Evolutionary conservation across 108 stramenopile species (phyloP).

Genomic region (Pseudonitzschia multiseries): DNA sequence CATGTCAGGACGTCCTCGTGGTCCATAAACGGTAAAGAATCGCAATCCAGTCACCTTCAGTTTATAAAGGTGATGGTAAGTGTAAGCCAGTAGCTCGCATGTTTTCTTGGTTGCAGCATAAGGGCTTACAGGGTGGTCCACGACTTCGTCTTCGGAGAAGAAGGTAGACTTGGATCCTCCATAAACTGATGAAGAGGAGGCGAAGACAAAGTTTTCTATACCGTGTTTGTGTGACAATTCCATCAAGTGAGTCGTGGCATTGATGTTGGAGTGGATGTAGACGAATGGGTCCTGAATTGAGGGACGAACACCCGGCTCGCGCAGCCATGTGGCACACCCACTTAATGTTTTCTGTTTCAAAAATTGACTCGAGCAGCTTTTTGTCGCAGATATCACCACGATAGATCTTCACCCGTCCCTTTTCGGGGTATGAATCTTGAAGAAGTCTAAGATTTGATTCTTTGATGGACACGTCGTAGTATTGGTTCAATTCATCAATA

Average conservation of each 20-base stretch:
- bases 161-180: slow-evolving; percentile 83
- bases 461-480: slow-evolving; percentile 94
- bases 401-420: slow-evolving; percentile 58
- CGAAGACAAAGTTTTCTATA: slow-evolving; percentile 86
- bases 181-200: slow-evolving; percentile 88
- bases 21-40: slow-evolving; percentile 99
- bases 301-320: slow-evolving; percentile 86
- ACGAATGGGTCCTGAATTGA: slow-evolving; percentile 91
- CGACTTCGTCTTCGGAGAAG: slow-evolving; percentile 89
- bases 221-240: slow-evolving; percentile 69
- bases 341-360: slow-evolving; percentile 56
- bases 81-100: slow-evolving; percentile 89
- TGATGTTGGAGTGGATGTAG: slow-evolving; percentile 91
- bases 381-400: slow-evolving; percentile 92
- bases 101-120: slow-evolving; percentile 79
- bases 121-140: slow-evolving; percentile 82
- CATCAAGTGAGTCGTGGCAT: slow-evolving; percentile 84
- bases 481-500: slow-evolving; percentile 98
- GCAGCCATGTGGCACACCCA: slow-evolving; percentile 94
- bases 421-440: slow-evolving; percentile 39
- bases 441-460: slow-evolving; percentile 81
- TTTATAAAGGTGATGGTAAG: slow-evolving; percentile 89
- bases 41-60: slow-evolving; percentile 84
- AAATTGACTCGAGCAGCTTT: slow-evolving; percentile 65
- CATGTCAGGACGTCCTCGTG: slow-evolving; percentile 98